Evolutionary conservation across 139 green algal species (phyloP), one percentile per base, ranked within the genome.

Genomic region (Coelastrella sp.): DNA sequence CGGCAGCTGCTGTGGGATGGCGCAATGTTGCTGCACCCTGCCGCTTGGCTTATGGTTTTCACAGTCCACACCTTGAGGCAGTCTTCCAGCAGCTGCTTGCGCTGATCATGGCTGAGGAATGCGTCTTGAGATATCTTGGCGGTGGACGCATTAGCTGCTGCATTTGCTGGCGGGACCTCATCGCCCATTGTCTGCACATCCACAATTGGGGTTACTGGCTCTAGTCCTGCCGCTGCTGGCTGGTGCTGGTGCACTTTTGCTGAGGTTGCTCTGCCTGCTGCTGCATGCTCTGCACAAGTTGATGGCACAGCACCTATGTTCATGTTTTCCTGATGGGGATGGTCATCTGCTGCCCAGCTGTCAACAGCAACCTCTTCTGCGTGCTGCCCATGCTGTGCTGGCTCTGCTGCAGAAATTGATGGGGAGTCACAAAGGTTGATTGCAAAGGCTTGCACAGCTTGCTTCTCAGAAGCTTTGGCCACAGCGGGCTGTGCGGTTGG

Each of bases 401-500:
- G 20, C 27, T 61, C 24, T 24, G n/a, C 24, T 78, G 82, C 82
- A 49, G 66, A 17, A 24, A 24, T 19, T 65, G 60, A 15, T 70
- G 80, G 59, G 6, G 81, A 74, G 81, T 87, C 81, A 20, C 60
- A 66, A n/a, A 87, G 11, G 81, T 87, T 59, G 58, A 87, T 87
- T 7, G 81, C 19, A 59, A 59, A 75, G 10, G 25, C 60, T n/a
- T 60, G 35, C 15, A 8, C 81, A 76, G 81, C 81, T 59, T 22
- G 81, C 81, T 27, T 49, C 11, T 22, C 49, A 9, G 81, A 24
- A 6, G 25, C 8, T 63, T 15, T 8, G 15, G 35, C 78, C 12
- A 24, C 35, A 61, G 24, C 79, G 22, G 15, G 9, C 56, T 27
- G 79, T 20, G 66, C 10, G 20, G 81, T 25, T 74, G 19, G 9